Percentiles rank a stretch among this genome's conserved stretches.
Evolutionary conservation across 108 stramenopile species (phyloP).

Genomic region (Cyclostephanos invisitatus): DNA sequence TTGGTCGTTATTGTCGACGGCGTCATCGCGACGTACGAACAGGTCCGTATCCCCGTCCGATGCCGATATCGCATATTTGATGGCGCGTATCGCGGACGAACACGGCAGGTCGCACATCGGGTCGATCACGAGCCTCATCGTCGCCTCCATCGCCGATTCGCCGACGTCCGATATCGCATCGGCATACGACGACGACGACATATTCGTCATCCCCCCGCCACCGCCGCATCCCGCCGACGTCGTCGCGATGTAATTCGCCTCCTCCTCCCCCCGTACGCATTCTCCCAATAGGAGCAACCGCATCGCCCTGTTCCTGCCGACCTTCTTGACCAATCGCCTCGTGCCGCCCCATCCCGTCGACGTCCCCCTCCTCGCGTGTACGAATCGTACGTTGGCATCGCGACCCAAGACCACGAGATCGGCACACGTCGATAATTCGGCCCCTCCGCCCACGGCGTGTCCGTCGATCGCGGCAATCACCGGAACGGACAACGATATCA

Average conservation of each 20-base stretch:
- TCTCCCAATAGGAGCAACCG: conserved; percentile 43
- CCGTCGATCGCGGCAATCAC: conserved; percentile 40
- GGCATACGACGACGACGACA: conserved; percentile 12
- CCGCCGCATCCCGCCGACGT: no score
- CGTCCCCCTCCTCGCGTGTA: conserved; percentile 40
- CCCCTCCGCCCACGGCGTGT: conserved; percentile 45
- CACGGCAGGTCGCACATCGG: conserved; percentile 42
- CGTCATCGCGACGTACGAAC: conserved; percentile 12
- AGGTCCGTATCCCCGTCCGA: conserved; percentile 43
- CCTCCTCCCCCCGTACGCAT: conserved; percentile 25
- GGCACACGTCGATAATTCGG: conserved; percentile 40
- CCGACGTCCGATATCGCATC: conserved; percentile 34
- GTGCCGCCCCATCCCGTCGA: conserved; percentile 48
- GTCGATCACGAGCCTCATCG: conserved; percentile 37
- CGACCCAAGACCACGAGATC: conserved; percentile 43
- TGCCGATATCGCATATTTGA: conserved; percentile 33
- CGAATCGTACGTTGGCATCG: conserved; percentile 31
- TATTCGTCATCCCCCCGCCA: background rate
- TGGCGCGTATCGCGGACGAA: conserved; percentile 36
- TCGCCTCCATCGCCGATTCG: conserved; percentile 36
- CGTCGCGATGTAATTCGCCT: conserved; percentile 6
- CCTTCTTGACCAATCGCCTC: conserved; percentile 25
- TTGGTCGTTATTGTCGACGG: no score
- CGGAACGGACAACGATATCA: conserved; percentile 29
- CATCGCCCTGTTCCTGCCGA: conserved; percentile 35